Evolutionary conservation across 768 basidiomycete species (phyloP), one percentile per base, ranked within the genome.

Genomic region (Polyporus arcularius): DNA sequence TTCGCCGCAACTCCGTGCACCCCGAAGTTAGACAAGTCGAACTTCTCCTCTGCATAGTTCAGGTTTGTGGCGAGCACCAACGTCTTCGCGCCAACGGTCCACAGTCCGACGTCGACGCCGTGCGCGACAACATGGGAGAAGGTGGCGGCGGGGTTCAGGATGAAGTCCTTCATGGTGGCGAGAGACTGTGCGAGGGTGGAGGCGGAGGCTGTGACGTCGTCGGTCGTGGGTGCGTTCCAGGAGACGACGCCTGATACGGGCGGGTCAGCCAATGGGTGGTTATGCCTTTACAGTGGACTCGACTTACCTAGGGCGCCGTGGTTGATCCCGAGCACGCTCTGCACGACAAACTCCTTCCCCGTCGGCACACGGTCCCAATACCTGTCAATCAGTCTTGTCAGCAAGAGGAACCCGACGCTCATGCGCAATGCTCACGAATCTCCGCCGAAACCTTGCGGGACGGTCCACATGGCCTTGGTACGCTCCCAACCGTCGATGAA

Each of bases 401-500:
- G 53, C 15, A 14, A 16, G 12, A 14, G 32, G 10, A 8, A 1
- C 14, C 18, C 4, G 6, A 30, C 21, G 1, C 15, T 5, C 2
- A 3, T 12, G n/a, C 10, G 2, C n/a, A 72, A 28, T 11, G 26
- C 72, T 64, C 15, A 78, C 76, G 72, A 63, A 6, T 67, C 68
- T 57, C 80, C 81, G 30, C 89, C 88, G 68, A 93, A 93, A 0
- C 81, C 90, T 72, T 93, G 91, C 0, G 90, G 88, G 1, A 92
- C 90, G 2, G 86, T 85, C 92, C 90, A 92, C 0, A 91, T 79
- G 1, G 87, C 82, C 69, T 89, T 86, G 5, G 80, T 83, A 11
- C 83, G 75, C 63, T 86, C 85, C 85, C 88, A 88, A 2, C 87
- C 88, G 62, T 87, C 81, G 50, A 82, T 77, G 61, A 83, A 80